These are phyloP conservation scores for Arthrobotrys sinensis DNA, from an alignment of 2,329 filamentous ascomycete genomes.

Conservation along the genomic window DNA sequence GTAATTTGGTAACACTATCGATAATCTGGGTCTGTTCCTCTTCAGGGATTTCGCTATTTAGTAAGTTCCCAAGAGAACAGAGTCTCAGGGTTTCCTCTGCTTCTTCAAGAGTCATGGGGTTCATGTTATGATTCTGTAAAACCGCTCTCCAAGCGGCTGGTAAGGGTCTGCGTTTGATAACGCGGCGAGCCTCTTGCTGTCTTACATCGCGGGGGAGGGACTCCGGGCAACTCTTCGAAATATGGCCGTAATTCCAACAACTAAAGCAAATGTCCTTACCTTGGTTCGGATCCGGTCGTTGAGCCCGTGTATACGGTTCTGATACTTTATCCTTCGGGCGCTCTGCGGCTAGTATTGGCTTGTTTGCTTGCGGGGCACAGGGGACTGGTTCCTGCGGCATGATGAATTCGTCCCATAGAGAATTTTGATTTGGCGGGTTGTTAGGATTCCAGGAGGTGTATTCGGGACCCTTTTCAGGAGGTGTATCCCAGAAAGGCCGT, in stretches of 20 bases:
- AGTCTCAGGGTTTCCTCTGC: neutral
- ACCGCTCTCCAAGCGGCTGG: constrained; percentile 24
- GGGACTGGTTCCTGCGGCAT: neutral
- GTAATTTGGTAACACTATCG: neutral
- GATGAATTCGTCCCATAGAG: constrained; percentile 18
- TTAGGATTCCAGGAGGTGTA: constrained; percentile 22
- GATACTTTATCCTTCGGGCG: constrained; percentile 19
- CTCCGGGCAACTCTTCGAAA: constrained; percentile 6
- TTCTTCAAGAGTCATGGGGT: constrained; percentile 4
- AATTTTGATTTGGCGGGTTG: constrained; percentile 3
- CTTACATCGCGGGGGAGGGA: neutral
- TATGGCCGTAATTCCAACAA: constrained; percentile 41
- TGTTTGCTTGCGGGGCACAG: neutral
- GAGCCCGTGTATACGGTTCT: constrained; percentile 18
- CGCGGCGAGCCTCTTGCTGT: constrained; percentile 20
- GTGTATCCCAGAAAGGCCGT: constrained; percentile 41
- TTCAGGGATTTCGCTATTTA: neutral
- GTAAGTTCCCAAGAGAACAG: neutral
- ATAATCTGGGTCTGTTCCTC: neutral
- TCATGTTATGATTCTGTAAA: constrained; percentile 2
- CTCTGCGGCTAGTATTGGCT: neutral
- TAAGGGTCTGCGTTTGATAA: constrained; percentile 20
- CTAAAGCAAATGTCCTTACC: constrained; percentile 36
- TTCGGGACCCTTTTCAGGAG: neutral
- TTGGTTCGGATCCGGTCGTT: constrained; percentile 28